A percentile compares a stretch with the other conserved stretches of the same genome.
Evolutionary conservation across 169 alveolate genomes (phyloP).

Genomic region (Theileria parva): DNA sequence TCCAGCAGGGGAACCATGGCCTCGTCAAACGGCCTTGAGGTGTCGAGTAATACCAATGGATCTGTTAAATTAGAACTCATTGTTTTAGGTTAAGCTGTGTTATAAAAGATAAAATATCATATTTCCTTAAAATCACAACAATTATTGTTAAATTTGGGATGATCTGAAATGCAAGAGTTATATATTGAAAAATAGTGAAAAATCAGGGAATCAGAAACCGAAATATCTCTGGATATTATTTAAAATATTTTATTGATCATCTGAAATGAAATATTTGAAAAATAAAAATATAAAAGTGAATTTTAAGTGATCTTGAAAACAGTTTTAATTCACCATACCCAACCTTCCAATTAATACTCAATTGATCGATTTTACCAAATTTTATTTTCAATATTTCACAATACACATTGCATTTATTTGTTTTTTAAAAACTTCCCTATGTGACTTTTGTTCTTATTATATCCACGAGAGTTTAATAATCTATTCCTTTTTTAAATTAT

Average conservation of each 20-base stretch:
- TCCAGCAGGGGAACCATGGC: constrained; percentile 83
- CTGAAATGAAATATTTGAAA: constrained; percentile 43
- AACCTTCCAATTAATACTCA: background rate
- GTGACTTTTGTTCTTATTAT: background rate
- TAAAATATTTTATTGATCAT: constrained; percentile 8
- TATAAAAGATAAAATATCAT: constrained; percentile 1
- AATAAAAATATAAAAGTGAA: background rate
- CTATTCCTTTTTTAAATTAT: background rate
- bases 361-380: background rate
- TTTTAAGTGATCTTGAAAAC: background rate
- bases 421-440: background rate
- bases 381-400: constrained; percentile 7
- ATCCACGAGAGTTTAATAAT: background rate
- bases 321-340: background rate
- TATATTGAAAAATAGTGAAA: background rate
- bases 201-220: background rate
- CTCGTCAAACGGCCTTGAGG: constrained; percentile 81
- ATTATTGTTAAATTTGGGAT: background rate
- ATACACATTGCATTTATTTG: background rate
- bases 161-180: constrained; percentile 41
- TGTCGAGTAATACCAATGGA: constrained; percentile 81
- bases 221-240: background rate
- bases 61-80: constrained; percentile 39
- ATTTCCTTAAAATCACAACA: background rate
- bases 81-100: background rate